phyloP scores from a whole-genome alignment of 805 yeast species.

The Teunomyces atbi region DNA sequence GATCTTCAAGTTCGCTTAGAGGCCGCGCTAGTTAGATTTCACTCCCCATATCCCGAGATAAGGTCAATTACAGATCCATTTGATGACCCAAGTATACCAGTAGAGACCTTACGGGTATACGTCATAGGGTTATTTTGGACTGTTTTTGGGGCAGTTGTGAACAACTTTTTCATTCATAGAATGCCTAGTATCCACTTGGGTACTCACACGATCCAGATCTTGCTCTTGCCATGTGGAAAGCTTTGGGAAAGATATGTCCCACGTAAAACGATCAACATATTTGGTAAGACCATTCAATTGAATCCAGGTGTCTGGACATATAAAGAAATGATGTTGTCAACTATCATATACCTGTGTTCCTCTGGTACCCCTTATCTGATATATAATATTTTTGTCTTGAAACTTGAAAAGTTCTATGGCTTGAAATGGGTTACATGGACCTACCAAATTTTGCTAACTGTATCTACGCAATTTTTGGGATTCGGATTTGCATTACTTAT shows the following conservation, averaged over 20 bases:
- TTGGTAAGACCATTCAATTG: slow-evolving; percentile 25
- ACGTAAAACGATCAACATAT: slow-evolving; percentile 16
- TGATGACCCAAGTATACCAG: slow-evolving; percentile 50
- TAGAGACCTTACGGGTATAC: slow-evolving; percentile 57
- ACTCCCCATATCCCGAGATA: slow-evolving; percentile 65
- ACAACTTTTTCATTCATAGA: slow-evolving; percentile 57
- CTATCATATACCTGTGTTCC: slow-evolving; percentile 44
- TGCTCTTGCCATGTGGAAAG: slow-evolving; percentile 39
- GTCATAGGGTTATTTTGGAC: slow-evolving; percentile 51
- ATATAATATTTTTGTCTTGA: slow-evolving; percentile 44
- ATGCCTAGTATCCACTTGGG: slow-evolving; percentile 42
- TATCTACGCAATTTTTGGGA: slow-evolving; percentile 63
- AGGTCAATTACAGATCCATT: slow-evolving; percentile 60
- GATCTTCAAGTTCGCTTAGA: slow-evolving; percentile 35
- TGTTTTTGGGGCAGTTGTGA: slow-evolving; percentile 51
- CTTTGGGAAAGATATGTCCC: slow-evolving; percentile 38
- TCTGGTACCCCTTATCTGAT: slow-evolving; percentile 38
- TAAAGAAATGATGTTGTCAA: slow-evolving; percentile 46
- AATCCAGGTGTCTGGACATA: slow-evolving; percentile 45
- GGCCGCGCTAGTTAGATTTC: slow-evolving; percentile 41
- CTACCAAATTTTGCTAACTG: slow-evolving; percentile 50
- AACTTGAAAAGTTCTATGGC: slow-evolving; percentile 41
- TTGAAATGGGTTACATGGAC: slow-evolving; percentile 47
- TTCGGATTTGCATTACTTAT: slow-evolving; percentile 66
- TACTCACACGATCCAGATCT: slow-evolving; percentile 39